Base-by-base conservation (phyloP, 1,139 yeast species). In the Pichia sp. region DNA sequence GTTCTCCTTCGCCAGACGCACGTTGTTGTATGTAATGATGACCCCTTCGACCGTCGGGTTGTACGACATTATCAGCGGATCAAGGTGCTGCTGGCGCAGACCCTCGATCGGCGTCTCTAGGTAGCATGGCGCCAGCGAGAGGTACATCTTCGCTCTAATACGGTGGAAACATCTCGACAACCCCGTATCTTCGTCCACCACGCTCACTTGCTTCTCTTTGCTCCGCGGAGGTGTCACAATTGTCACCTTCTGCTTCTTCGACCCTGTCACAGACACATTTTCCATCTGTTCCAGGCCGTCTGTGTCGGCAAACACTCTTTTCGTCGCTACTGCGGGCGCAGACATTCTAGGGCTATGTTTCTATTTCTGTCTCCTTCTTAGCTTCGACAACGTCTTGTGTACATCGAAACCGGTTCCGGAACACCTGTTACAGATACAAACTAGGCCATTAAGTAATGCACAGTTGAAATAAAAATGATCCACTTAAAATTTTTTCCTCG, bases 51-150 rank as follows among this genome's bases (percentile, higher is more conserved):
- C 87, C 45, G 82, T 78, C 19, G 82, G 72, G 63, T 81, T 85
- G 68, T 87, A 90, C 49, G 87, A 83, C 96, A 93, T 89, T 42
- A 93, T 75, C 71, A 93, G 75, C 5, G 95, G 92, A 67, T 93
- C 97, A 62, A 93, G 74, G 72, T 93, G 98, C 72, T 92, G 97
- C 44, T 84, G 77, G 69, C 84, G 83, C 60, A 92, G 78, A 38
- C 98, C 99, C 58, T 81, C 81, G 36, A 84, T 69, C 5, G 97
- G 96, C 52, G 79, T 76, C 51, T 77, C 75, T 49, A 84, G 68
- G 70, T 83, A 87, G 58, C 82, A 75, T 53, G 99, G 98, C 10
- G 98, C 97, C 54, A 93, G 71, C 5, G 97, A 89, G 4, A 90
- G 83, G 66, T 90, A 90, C 69, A 93, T 70, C 19, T 82, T 75